Base-by-base conservation (phyloP, 805 yeast species). In the Kazachstania bromeliacearum region DNA sequence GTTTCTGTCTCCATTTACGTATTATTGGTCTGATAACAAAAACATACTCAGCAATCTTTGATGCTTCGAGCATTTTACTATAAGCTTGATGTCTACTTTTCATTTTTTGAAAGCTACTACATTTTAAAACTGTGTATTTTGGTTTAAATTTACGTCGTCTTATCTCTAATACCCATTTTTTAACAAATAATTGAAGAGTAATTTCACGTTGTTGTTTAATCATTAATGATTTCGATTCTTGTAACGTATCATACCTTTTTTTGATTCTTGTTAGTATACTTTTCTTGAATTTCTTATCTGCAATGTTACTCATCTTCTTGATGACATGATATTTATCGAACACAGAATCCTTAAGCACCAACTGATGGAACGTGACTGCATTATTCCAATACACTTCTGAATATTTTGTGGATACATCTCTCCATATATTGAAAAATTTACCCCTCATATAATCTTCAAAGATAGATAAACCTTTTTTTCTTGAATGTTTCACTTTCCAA, bases 221-320 rank as follows among this genome's bases (percentile, higher is more conserved):
- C 4, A 30, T 10, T 12, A 19, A 25, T n/a, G n/a, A 7, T 14
- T 23, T 20, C 5, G 23, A 17, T 23, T 30, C 28, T 4, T 14
- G 5, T 3, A 29, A 7, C 7, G 13, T 7, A 4, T 23, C 14
- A 8, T 14, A 24, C 10, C 8, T 16, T 7, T 12, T 19, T 9
- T 30, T 42, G 9, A 53, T 26, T 16, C 31, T 41, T 23, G 30
- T 36, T 19, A 50, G 43, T 20, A 37, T 22, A 19, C 44, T 41
- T 23, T 51, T 45, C 12, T 47, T 31, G n/a, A 53, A 46, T 25
- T 44, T 50, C 19, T 41, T 48, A 35, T 52, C 50, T 4, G 59
- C 56, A 1, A 53, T 33, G 7, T 38, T 35, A n/a, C 37, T 37
- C 42, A 44, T 48, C 4, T 47, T 40, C 10, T 41, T 37, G 10